Conservation (phyloP, 2,329 filamentous ascomycete genomes). For the Ceratocystis cacaofunesta region DNA sequence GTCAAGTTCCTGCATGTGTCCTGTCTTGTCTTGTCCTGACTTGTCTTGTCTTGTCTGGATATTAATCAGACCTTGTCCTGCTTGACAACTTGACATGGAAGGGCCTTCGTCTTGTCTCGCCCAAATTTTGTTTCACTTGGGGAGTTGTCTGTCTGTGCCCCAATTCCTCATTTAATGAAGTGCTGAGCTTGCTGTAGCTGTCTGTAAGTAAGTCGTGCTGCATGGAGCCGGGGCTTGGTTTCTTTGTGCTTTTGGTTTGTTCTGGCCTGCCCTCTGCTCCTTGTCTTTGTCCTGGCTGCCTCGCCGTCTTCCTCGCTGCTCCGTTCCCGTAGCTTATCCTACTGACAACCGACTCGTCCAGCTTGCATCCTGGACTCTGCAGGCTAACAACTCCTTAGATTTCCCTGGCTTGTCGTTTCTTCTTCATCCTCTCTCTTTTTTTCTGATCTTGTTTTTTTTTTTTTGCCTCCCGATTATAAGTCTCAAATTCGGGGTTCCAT, state of each 20-base stretch:
- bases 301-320: background rate
- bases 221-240: no score
- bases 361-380: background rate
- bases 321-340: no score
- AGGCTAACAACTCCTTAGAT: background rate
- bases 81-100: background rate
- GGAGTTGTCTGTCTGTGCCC: background rate
- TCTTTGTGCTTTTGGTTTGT: no score
- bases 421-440: no score
- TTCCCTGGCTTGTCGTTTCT: background rate
- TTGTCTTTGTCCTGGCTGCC: background rate
- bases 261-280: background rate
- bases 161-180: background rate
- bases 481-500: background rate
- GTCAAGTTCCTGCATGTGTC: background rate
- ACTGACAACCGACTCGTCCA: background rate
- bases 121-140: slow-evolving; percentile 4
- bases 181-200: background rate
- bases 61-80: background rate
- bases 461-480: background rate
- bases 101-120: slow-evolving; percentile 2
- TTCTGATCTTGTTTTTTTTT: no score
- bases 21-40: background rate
- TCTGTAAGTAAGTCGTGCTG: no score
- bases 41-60: background rate